Conservation (phyloP, 2,329 filamentous ascomycete genomes). For the Scleromitrula shiraiana region DNA sequence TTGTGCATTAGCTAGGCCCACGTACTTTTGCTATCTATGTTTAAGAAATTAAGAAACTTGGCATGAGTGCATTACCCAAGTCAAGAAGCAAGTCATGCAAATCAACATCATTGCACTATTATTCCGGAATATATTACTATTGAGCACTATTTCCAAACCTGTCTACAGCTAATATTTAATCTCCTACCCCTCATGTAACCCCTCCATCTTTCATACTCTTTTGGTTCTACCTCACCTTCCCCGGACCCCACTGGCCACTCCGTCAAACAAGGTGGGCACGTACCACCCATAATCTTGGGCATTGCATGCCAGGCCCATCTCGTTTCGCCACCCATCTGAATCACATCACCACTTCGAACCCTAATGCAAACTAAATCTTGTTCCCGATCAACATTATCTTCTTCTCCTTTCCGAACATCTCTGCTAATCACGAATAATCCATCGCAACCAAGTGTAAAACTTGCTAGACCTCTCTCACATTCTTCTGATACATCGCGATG, state of each 20-base stretch:
- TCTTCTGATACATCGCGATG: constrained; percentile 90
- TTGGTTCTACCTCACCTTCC: constrained; percentile 33
- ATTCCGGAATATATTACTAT: background rate
- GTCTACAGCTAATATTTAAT: constrained; percentile 88
- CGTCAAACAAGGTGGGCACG: constrained; percentile 66
- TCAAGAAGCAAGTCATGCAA: no score
- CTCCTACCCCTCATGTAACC: constrained; percentile 86
- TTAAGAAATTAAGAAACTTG: no score
- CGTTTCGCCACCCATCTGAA: constrained; percentile 78
- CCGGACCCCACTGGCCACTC: constrained; percentile 58
- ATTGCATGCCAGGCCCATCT: constrained; percentile 94
- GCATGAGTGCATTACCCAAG: background rate
- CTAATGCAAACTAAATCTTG: constrained; percentile 46
- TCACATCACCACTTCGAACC: constrained; percentile 76
- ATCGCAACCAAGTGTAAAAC: constrained; percentile 83
- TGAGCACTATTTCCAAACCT: constrained; percentile 52
- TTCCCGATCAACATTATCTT: constrained; percentile 22
- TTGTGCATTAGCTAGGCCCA: no score
- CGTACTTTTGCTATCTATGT: no score
- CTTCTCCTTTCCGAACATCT: constrained; percentile 20
- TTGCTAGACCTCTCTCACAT: constrained; percentile 69
- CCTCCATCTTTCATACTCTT: constrained; percentile 54
- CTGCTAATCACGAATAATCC: constrained; percentile 78
- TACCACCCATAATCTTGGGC: constrained; percentile 72
- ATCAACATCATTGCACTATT: background rate